A percentile compares a stretch with the other conserved stretches of the same genome.
These are phyloP conservation scores for Tetraselmis striata DNA, from an alignment of 139 green algal species.

Conservation along the genomic window DNA sequence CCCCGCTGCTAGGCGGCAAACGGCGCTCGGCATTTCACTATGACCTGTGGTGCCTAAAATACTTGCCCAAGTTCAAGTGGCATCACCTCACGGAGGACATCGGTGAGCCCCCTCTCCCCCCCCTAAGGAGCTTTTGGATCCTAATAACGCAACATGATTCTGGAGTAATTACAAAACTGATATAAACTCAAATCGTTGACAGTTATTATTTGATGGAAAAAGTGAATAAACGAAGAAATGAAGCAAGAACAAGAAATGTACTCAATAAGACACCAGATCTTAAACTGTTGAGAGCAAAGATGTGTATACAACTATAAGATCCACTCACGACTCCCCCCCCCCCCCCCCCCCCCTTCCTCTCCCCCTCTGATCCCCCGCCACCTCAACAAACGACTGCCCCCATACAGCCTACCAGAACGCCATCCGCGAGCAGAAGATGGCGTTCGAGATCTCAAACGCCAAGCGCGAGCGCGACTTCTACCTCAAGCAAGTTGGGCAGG, in stretches of 20 bases:
- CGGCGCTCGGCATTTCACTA: constrained; percentile 72
- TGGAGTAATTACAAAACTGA: neutral
- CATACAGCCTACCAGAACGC: constrained; percentile 45
- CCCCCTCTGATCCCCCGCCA: too few species aligned
- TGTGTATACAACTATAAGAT: too few species aligned
- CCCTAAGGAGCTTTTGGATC: too few species aligned
- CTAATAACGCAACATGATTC: neutral
- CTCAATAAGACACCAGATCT: too few species aligned
- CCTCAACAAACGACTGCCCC: neutral
- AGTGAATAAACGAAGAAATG: too few species aligned
- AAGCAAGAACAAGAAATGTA: too few species aligned
- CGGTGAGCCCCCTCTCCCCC: constrained; percentile 18
- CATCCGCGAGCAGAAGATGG: constrained; percentile 82
- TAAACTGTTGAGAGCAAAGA: too few species aligned
- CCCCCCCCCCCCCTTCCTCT: too few species aligned
- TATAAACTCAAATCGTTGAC: neutral
- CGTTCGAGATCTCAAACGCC: constrained; percentile 72
- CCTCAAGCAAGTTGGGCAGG: constrained; percentile 49
- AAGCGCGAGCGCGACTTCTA: constrained; percentile 94
- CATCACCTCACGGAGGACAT: constrained; percentile 94
- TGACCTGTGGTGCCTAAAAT: constrained; percentile 93
- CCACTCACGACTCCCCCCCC: too few species aligned
- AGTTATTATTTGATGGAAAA: too few species aligned
- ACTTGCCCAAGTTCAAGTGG: constrained; percentile 93
- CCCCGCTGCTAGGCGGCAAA: constrained; percentile 39